These are phyloP conservation scores for Cystoderma amianthinum DNA, from an alignment of 768 basidiomycete species.

Conservation along the genomic window DNA sequence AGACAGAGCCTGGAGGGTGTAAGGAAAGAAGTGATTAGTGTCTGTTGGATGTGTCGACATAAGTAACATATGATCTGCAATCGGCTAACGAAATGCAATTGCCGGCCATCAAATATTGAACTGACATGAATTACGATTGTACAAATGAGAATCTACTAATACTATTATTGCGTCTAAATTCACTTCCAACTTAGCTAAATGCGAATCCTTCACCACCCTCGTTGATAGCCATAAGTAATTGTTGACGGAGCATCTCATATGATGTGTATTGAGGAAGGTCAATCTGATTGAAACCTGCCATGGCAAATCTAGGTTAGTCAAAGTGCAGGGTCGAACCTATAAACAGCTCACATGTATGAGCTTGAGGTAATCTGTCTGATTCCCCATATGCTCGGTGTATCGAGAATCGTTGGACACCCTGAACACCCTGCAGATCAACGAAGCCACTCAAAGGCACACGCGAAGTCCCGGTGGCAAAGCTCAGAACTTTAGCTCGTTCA, in stretches of 20 bases:
- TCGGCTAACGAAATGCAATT: not conserved
- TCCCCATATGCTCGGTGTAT: constrained; percentile 92
- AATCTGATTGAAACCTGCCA: constrained; percentile 84
- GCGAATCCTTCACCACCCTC: constrained; percentile 97
- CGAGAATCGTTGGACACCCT: constrained; percentile 91
- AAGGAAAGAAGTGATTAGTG: too few relatives aligned
- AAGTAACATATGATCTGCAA: too few relatives aligned
- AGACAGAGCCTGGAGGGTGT: too few relatives aligned
- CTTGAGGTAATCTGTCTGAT: constrained; percentile 78
- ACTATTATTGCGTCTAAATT: constrained; percentile 21
- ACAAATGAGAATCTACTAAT: not conserved
- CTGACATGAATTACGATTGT: not conserved
- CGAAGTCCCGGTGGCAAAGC: constrained; percentile 92
- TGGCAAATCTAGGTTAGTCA: not conserved
- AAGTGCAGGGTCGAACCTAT: constrained; percentile 1
- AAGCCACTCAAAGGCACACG: constrained; percentile 94
- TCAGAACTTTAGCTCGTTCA: constrained; percentile 92
- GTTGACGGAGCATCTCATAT: constrained; percentile 93
- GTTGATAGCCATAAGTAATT: constrained; percentile 85
- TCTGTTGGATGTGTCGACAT: too few relatives aligned
- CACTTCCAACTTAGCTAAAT: constrained; percentile 44
- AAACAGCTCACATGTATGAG: constrained; percentile 70
- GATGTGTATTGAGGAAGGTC: constrained; percentile 93
- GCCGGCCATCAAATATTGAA: not conserved
- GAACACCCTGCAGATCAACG: constrained; percentile 89